Conservation (phyloP, 495 filamentous ascomycete genomes). For the Lichina pygmaea region DNA sequence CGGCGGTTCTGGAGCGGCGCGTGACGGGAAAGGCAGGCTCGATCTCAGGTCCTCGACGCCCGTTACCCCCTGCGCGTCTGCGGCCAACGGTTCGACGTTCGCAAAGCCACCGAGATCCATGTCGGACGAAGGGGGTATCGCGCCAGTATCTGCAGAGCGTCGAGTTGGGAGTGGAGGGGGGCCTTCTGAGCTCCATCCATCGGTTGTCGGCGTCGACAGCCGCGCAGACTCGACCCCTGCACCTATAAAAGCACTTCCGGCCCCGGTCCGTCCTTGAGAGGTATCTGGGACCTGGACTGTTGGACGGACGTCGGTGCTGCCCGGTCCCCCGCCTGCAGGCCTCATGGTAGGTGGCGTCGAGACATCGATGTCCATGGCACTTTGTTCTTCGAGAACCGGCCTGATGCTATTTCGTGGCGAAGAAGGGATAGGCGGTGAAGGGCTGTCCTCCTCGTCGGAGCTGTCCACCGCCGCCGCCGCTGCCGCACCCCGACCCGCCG, state of each 20-base stretch:
- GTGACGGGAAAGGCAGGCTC: slow-evolving; percentile 48
- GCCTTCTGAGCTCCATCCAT: too few relatives aligned
- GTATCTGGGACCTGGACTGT: too few relatives aligned
- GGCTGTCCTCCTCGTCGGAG: slow-evolving; percentile 1
- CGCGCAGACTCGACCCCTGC: too few relatives aligned
- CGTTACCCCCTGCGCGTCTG: slow-evolving; percentile 24
- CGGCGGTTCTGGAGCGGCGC: slow-evolving; percentile 21
- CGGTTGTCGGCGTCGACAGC: too few relatives aligned
- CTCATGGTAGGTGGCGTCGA: not conserved
- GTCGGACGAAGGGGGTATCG: slow-evolving; percentile 7
- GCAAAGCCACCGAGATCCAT: slow-evolving; percentile 37
- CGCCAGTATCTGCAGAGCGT: too few relatives aligned
- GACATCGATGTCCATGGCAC: slow-evolving; percentile 2
- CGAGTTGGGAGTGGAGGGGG: too few relatives aligned
- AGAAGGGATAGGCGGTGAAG: not conserved
- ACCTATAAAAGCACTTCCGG: too few relatives aligned
- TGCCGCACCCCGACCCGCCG: slow-evolving; percentile 2
- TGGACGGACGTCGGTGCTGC: too few relatives aligned
- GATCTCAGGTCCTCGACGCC: slow-evolving; percentile 37
- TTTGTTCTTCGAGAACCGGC: not conserved
- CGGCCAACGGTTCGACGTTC: slow-evolving; percentile 36
- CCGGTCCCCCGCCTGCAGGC: too few relatives aligned
- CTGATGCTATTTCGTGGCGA: not conserved
- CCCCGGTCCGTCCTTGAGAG: too few relatives aligned
- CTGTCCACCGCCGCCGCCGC: not conserved